Conservation (phyloP, 2,329 filamentous ascomycete genomes). For the Tolypocladium endophyticum region DNA sequence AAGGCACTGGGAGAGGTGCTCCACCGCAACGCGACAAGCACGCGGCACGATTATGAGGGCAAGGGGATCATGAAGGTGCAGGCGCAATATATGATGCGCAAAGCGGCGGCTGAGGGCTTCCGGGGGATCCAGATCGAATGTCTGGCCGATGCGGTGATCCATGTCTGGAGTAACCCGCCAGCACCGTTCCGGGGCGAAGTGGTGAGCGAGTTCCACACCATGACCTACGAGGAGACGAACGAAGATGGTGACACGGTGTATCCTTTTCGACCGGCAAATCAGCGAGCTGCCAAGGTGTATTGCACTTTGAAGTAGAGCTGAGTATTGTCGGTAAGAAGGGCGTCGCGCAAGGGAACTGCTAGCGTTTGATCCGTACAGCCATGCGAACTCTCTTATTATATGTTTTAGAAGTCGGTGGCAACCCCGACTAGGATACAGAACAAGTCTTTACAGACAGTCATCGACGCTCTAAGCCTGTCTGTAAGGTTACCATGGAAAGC, state of each 20-base stretch:
- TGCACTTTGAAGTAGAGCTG: not conserved
- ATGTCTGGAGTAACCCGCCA: constrained; percentile 15
- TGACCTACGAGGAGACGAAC: constrained; percentile 3
- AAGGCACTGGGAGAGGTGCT: constrained; percentile 14
- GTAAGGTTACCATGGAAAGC: not conserved
- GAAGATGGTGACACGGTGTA: constrained; percentile 3
- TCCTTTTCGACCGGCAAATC: constrained; percentile 5
- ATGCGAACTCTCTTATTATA: too few relatives aligned
- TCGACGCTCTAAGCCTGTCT: not conserved
- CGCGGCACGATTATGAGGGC: constrained; percentile 15
- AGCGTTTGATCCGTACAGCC: too few relatives aligned
- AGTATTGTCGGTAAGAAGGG: not conserved
- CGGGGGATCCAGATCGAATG: constrained; percentile 15
- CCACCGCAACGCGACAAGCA: constrained; percentile 14
- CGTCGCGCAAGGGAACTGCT: not conserved
- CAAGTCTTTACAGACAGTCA: too few relatives aligned
- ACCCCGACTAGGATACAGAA: too few relatives aligned
- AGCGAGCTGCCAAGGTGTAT: constrained; percentile 7
- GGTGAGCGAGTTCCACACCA: constrained; percentile 4
- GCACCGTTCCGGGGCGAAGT: constrained; percentile 10
- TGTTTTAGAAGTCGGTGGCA: too few relatives aligned
- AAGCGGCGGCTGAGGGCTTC: constrained; percentile 10
- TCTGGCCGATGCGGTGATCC: constrained; percentile 10
- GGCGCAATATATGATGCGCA: constrained; percentile 13
- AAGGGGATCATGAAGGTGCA: constrained; percentile 12